Percentiles rank a stretch among this genome's conserved stretches.
Evolutionary conservation across 768 basidiomycete species (phyloP).

Genomic region (Termitomyces sp.): DNA sequence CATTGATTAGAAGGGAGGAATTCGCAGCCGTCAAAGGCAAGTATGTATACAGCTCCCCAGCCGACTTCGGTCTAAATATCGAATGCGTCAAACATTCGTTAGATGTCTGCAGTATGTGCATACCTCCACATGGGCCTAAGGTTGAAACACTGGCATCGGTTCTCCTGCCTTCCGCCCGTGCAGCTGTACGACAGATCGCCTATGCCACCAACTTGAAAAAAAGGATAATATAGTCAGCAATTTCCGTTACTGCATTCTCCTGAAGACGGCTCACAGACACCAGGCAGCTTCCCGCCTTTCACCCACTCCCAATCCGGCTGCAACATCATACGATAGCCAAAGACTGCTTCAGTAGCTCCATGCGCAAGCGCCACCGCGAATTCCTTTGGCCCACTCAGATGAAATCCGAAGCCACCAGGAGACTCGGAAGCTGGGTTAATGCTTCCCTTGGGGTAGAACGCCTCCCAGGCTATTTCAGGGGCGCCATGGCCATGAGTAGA

Average conservation of each 20-base stretch:
- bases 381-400: slow-evolving; percentile 49
- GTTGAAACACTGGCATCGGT: slow-evolving; percentile 66
- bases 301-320: slow-evolving; percentile 59
- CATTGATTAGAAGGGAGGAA: slow-evolving; percentile 32
- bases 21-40: slow-evolving; percentile 51
- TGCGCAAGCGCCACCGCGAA: slow-evolving; percentile 34
- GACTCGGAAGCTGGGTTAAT: slow-evolving; percentile 50
- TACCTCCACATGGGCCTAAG: slow-evolving; percentile 76
- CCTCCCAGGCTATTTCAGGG: slow-evolving; percentile 51
- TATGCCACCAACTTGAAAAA: slow-evolving; percentile 47
- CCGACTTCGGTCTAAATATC: slow-evolving; percentile 25
- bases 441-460: slow-evolving; percentile 56
- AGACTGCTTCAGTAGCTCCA: slow-evolving; percentile 49
- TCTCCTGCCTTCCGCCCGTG: slow-evolving; percentile 60
- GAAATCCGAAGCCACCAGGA: slow-evolving; percentile 69
- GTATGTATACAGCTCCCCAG: slow-evolving; percentile 70
- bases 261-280: slow-evolving; percentile 46
- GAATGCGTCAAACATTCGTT: not conserved
- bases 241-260: no score
- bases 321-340: slow-evolving; percentile 68
- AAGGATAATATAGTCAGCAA: not conserved
- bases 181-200: slow-evolving; percentile 60
- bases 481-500: slow-evolving; percentile 8
- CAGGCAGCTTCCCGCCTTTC: slow-evolving; percentile 78
- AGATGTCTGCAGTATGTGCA: not conserved